A percentile compares a stretch with the other conserved stretches of the same genome.
phyloP scores from a whole-genome alignment of 257 asterid species.

The Plantago major region DNA sequence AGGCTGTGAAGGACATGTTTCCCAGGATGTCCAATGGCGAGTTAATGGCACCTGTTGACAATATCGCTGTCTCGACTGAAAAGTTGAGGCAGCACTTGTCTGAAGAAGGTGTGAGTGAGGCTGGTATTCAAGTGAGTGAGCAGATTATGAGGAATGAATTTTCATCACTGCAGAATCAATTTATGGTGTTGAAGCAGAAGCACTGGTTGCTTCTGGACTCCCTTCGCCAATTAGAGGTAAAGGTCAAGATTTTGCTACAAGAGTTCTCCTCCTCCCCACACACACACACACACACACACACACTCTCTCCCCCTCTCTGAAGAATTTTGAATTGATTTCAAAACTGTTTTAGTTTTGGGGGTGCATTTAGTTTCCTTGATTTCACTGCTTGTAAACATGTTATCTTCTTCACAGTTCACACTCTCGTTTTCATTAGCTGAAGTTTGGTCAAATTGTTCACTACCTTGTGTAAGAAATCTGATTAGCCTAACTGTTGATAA shows the following conservation, averaged over 20 bases:
- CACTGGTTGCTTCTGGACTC: conserved; percentile 78
- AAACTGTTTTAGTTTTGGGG: too few relatives aligned
- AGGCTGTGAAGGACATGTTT: conserved; percentile 85
- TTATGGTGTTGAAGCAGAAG: conserved; percentile 78
- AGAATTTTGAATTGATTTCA: too few relatives aligned
- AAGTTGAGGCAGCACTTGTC: conserved; percentile 66
- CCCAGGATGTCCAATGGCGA: conserved; percentile 97
- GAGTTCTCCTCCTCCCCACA: not conserved
- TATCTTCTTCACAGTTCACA: too few relatives aligned
- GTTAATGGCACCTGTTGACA: conserved; percentile 81
- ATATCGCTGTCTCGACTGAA: conserved; percentile 60
- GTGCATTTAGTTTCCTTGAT: too few relatives aligned
- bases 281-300: too few relatives aligned
- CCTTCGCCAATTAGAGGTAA: conserved; percentile 93
- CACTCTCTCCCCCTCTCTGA: too few relatives aligned
- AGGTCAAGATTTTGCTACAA: conserved; percentile 20
- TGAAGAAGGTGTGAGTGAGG: conserved; percentile 69
- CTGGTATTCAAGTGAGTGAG: conserved; percentile 72
- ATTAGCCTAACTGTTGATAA: too few relatives aligned
- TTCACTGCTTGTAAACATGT: too few relatives aligned
- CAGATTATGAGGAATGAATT: conserved; percentile 81
- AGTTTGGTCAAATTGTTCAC: too few relatives aligned
- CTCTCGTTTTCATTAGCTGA: too few relatives aligned
- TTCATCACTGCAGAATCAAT: conserved; percentile 68
- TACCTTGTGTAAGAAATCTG: too few relatives aligned